Evolutionary conservation across 768 basidiomycete genomes (phyloP).

Genomic region (Leccinum ochraceum): DNA sequence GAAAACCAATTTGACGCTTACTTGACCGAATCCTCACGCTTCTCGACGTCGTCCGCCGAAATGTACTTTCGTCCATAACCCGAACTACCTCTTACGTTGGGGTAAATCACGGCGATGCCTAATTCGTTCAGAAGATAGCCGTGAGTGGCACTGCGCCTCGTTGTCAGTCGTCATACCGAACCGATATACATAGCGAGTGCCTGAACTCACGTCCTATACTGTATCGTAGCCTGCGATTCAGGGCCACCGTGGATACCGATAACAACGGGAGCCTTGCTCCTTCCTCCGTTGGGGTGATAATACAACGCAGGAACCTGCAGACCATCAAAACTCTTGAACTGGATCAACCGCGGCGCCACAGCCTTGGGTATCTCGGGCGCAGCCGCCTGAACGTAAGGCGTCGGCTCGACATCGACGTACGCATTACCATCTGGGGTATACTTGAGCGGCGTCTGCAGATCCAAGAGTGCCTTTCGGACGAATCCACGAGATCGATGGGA

Average conservation of each 20-base stretch:
- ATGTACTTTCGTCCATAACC: constrained; percentile 44
- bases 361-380: constrained; percentile 29
- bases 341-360: constrained; percentile 35
- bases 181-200: not conserved
- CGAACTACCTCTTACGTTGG: constrained; percentile 44
- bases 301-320: constrained; percentile 43
- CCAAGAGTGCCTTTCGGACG: constrained; percentile 30
- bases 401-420: constrained; percentile 31
- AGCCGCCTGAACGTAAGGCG: constrained; percentile 36
- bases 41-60: constrained; percentile 42
- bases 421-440: constrained; percentile 24
- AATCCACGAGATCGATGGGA: constrained; percentile 34
- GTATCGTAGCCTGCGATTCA: constrained; percentile 36
- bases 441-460: constrained; percentile 26
- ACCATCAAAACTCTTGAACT: constrained; percentile 43
- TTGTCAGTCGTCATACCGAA: constrained; percentile 2
- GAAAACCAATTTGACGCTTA: constrained; percentile 13
- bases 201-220: constrained; percentile 32
- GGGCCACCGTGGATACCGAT: constrained; percentile 45
- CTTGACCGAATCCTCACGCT: constrained; percentile 46
- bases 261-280: constrained; percentile 33
- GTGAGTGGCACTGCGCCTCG: constrained; percentile 32
- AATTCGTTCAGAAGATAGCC: constrained; percentile 45
- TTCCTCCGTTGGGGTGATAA: constrained; percentile 37
- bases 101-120: constrained; percentile 41